phyloP scores from a whole-genome alignment of 2,329 filamentous ascomycete species.

The Phialemonium atrogriseum region DNA sequence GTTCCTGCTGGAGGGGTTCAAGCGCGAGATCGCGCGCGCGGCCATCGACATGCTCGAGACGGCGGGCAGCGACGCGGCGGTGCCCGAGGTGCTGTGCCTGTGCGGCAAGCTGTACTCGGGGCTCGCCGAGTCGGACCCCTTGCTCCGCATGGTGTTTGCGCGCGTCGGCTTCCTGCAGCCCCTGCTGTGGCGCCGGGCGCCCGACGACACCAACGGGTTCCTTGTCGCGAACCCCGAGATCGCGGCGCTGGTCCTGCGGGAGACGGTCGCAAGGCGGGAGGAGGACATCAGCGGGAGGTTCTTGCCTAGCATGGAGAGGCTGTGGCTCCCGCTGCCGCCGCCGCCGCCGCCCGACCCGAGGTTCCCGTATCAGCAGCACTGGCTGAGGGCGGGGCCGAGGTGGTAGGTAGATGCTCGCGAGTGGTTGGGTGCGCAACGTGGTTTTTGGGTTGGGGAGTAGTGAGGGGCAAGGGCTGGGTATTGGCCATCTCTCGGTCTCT shows the following conservation, averaged over 20 bases:
- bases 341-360: too few species aligned
- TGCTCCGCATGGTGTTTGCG: conserved; percentile 40
- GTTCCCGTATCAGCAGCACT: too few species aligned
- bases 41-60: conserved; percentile 38
- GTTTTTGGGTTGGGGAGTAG: too few species aligned
- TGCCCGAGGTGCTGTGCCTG: conserved; percentile 32
- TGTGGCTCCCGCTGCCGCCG: conserved; percentile 9
- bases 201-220: conserved; percentile 32
- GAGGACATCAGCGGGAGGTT: conserved; percentile 23
- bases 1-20: conserved; percentile 38
- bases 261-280: conserved; percentile 35
- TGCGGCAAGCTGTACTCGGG: conserved; percentile 34
- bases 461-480: too few species aligned
- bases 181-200: conserved; percentile 30
- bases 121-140: conserved; percentile 31
- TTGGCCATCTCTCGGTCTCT: too few species aligned
- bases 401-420: neutral
- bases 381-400: too few species aligned
- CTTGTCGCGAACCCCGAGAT: conserved; percentile 36
- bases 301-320: conserved; percentile 36
- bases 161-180: conserved; percentile 39
- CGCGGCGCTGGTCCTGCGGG: conserved; percentile 35
- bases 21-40: conserved; percentile 29
- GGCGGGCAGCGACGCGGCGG: conserved; percentile 31
- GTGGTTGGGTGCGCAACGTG: too few species aligned